Conservation (phyloP, 805 yeast species). For the Priceomyces haplophilus region DNA sequence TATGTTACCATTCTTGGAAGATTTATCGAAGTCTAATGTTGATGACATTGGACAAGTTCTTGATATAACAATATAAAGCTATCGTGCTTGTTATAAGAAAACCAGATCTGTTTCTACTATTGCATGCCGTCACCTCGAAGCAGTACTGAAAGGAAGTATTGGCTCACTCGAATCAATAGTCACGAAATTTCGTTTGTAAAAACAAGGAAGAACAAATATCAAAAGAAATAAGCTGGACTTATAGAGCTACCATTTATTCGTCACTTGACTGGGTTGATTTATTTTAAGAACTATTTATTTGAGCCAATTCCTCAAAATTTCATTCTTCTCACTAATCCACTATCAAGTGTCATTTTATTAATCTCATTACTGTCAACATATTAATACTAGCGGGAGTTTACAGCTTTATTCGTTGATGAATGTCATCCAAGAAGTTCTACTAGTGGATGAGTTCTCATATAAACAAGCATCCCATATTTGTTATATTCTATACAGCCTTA, state of each 20-base stretch:
- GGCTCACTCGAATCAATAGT: not conserved
- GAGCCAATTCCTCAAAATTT: not conserved
- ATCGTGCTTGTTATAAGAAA: not conserved
- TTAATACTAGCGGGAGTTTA: not conserved
- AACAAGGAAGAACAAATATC: conserved; percentile 1
- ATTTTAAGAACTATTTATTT: not conserved
- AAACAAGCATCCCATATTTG: not conserved
- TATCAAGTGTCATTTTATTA: not conserved
- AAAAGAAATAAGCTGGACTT: conserved; percentile 5
- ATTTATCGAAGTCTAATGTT: conserved; percentile 67
- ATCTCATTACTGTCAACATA: not conserved
- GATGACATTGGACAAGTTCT: conserved; percentile 83
- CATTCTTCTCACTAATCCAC: not conserved
- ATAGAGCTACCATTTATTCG: conserved; percentile 2
- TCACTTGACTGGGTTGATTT: not conserved
- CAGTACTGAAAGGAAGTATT: not conserved
- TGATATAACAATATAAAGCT: conserved; percentile 59
- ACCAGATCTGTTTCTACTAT: not conserved
- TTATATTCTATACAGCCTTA: not conserved
- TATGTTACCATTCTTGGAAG: conserved; percentile 85
- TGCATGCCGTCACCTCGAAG: not conserved
- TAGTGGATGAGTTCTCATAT: not conserved
- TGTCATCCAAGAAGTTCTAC: not conserved
- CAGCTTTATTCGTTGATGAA: not conserved
- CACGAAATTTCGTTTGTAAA: not conserved